Conservation (phyloP, 78 protist species). For the Creolimax fragrantissima region DNA sequence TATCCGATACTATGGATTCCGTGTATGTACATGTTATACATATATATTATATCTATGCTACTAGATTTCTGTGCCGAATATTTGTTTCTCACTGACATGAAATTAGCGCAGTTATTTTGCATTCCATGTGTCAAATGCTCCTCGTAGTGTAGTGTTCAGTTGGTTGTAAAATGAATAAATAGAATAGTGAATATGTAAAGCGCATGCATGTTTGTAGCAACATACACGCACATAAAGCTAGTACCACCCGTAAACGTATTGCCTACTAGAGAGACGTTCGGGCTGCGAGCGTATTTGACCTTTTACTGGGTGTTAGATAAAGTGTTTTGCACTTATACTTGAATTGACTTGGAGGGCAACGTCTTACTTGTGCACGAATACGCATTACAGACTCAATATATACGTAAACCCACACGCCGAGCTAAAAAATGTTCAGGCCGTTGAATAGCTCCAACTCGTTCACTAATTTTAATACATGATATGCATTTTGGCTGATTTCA, state of each 20-base stretch:
- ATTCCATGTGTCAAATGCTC: too few species aligned
- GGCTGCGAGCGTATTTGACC: too few species aligned
- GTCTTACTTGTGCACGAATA: not conserved
- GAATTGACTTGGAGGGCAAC: not conserved
- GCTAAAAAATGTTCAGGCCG: not conserved
- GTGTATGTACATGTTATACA: too few species aligned
- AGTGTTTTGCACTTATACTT: not conserved
- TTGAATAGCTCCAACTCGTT: not conserved
- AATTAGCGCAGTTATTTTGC: not conserved
- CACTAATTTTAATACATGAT: not conserved
- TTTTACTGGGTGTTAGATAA: not conserved
- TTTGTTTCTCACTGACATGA: not conserved
- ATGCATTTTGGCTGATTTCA: not conserved
- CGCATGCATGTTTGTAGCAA: too few species aligned
- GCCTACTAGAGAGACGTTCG: too few species aligned
- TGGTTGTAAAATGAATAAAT: not conserved
- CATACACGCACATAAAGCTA: too few species aligned
- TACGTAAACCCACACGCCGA: not conserved
- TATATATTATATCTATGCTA: too few species aligned
- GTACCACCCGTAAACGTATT: too few species aligned
- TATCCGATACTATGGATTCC: not conserved
- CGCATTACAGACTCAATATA: not conserved
- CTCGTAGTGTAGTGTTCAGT: not conserved
- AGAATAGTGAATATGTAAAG: not conserved
- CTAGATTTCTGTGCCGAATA: not conserved